Percentiles rank a stretch among this genome's conserved stretches.
phyloP scores from a whole-genome alignment of 2,329 filamentous ascomycete genomes.

The Rutstroemia sp. region DNA sequence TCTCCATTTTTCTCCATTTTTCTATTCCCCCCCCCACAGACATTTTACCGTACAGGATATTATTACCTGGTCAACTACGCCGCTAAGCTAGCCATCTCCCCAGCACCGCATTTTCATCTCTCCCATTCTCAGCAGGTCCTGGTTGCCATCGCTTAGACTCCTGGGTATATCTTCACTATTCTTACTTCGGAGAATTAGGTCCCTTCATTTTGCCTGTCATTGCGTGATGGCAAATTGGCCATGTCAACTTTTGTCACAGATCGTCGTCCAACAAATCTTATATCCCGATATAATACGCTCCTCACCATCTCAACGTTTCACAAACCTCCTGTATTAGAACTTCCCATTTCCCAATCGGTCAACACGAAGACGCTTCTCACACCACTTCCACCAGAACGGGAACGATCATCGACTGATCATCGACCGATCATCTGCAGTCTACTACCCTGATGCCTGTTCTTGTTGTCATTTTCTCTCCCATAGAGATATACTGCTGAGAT shows the following conservation, averaged over 20 bases:
- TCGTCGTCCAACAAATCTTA: not conserved
- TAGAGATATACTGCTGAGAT: constrained; percentile 6
- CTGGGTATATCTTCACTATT: not conserved
- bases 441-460: constrained; percentile 4
- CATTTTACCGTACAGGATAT: not conserved
- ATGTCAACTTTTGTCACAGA: not conserved
- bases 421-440: constrained; percentile 6
- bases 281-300: too few species aligned
- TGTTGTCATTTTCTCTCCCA: not conserved
- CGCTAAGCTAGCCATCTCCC: too few species aligned
- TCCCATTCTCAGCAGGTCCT: not conserved
- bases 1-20: not conserved
- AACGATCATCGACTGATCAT: constrained; percentile 6
- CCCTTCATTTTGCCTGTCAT: not conserved
- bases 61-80: not conserved
- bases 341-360: constrained; percentile 3
- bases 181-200: not conserved
- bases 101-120: too few species aligned
- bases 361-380: not conserved
- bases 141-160: not conserved
- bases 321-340: not conserved
- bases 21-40: not conserved
- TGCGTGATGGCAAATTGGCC: not conserved
- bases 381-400: not conserved
- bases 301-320: too few species aligned